These are phyloP conservation scores for Cutaneotrichosporon cyanovorans DNA, from an alignment of 1,284 basidiomycete genomes.

Conservation along the genomic window DNA sequence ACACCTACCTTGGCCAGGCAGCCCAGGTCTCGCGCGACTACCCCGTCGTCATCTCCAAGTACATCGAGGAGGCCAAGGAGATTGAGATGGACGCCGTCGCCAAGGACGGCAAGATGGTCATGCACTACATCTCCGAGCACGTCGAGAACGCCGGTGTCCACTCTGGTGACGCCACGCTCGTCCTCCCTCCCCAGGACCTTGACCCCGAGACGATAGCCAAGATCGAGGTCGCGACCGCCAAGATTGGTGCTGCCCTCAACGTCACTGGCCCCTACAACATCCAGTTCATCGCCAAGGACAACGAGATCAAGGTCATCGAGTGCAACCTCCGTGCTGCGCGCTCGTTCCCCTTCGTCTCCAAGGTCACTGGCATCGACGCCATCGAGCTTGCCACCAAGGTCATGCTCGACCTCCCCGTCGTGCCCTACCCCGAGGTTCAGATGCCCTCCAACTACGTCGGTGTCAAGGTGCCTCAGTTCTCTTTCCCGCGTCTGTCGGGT, in stretches of 20 bases:
- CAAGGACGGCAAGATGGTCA: slow-evolving; percentile 92
- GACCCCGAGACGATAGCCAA: slow-evolving; percentile 92
- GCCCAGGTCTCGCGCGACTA: slow-evolving; percentile 94
- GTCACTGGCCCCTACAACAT: slow-evolving; percentile 99
- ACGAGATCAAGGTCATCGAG: slow-evolving; percentile 99
- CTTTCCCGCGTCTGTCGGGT: slow-evolving; percentile 88
- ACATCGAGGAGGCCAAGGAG: slow-evolving; percentile 98
- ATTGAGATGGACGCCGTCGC: slow-evolving; percentile 99
- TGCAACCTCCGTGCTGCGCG: slow-evolving; percentile 96
- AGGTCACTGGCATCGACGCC: slow-evolving; percentile 93
- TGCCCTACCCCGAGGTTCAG: slow-evolving; percentile 79
- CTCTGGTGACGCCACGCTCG: slow-evolving; percentile 94
- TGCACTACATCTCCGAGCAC: slow-evolving; percentile 99
- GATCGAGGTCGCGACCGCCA: slow-evolving; percentile 92
- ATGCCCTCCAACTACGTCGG: slow-evolving; percentile 91
- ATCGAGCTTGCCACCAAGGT: slow-evolving; percentile 98
- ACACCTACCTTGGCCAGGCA: slow-evolving; percentile 89
- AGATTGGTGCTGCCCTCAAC: slow-evolving; percentile 96
- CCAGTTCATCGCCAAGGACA: slow-evolving; percentile 99
- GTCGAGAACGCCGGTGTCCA: slow-evolving; percentile 98
- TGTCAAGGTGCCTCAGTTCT: slow-evolving; percentile 98
- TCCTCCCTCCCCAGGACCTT: slow-evolving; percentile 94
- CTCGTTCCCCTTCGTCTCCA: slow-evolving; percentile 98
- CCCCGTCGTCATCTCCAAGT: slow-evolving; percentile 97
- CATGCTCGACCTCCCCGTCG: slow-evolving; percentile 85